Evolutionary conservation across 352 stramenopile species (phyloP).

Genomic region (Globisporangium spinosum): DNA sequence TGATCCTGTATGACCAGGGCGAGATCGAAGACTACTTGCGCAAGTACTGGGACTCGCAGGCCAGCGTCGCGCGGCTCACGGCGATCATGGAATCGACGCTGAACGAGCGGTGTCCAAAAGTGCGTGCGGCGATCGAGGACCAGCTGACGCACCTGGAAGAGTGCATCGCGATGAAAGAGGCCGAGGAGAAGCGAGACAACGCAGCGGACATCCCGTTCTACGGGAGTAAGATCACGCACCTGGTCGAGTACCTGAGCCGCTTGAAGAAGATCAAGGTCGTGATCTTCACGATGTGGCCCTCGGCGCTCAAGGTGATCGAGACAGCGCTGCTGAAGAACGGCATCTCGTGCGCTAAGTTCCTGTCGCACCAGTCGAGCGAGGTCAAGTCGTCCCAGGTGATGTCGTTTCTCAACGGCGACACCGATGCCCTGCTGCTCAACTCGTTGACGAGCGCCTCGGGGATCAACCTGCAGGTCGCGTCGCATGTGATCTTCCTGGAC

Average conservation of each 20-base stretch:
- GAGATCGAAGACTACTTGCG: constrained; percentile 71
- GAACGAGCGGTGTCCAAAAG: constrained; percentile 53
- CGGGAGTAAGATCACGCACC: constrained; percentile 68
- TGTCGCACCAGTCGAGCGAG: constrained; percentile 74
- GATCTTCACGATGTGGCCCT: constrained; percentile 84
- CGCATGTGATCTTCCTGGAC: constrained; percentile 81
- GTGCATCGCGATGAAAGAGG: constrained; percentile 42
- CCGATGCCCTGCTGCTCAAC: constrained; percentile 72
- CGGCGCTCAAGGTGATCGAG: constrained; percentile 57
- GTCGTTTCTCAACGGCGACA: constrained; percentile 60
- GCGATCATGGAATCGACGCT: constrained; percentile 60
- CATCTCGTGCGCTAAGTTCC: constrained; percentile 65
- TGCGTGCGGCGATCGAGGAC: constrained; percentile 39
- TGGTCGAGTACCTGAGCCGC: constrained; percentile 63
- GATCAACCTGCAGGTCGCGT: constrained; percentile 83
- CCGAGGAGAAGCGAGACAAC: constrained; percentile 22
- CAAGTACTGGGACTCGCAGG: constrained; percentile 47
- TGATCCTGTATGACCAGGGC: constrained; percentile 52
- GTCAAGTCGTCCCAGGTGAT: constrained; percentile 71
- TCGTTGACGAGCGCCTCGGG: constrained; percentile 78
- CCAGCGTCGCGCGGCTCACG: constrained; percentile 35
- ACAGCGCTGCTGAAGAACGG: constrained; percentile 48
- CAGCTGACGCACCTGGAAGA: constrained; percentile 48
- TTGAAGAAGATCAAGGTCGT: constrained; percentile 63
- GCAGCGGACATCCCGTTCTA: constrained; percentile 32